phyloP scores from a whole-genome alignment of 371 early-diverging fungal genomes.

The Sanchytrium tribonematis region DNA sequence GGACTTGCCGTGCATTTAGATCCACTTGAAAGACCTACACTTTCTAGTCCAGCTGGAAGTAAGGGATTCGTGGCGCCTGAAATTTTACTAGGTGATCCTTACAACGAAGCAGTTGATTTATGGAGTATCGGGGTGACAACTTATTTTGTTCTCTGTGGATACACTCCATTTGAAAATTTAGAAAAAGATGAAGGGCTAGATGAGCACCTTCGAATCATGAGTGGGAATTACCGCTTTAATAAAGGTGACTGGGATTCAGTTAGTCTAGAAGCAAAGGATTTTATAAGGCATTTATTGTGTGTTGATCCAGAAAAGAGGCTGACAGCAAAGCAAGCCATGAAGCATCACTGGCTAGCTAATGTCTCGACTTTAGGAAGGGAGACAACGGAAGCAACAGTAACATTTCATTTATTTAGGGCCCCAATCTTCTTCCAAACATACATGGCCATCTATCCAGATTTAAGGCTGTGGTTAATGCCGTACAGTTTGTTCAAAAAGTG shows the following conservation, averaged over 20 bases:
- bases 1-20: not conserved
- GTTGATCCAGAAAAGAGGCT: constrained; percentile 5
- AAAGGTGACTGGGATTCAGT: not conserved
- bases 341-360: constrained; percentile 18
- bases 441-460: not conserved
- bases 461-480: not conserved
- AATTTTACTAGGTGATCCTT: constrained; percentile 1
- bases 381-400: not conserved
- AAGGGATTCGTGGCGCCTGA: not conserved
- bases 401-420: not conserved
- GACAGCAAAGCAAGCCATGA: constrained; percentile 2
- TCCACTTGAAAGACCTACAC: not conserved
- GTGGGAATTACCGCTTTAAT: not conserved
- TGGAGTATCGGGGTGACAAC: constrained; percentile 8
- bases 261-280: not conserved
- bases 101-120: constrained; percentile 5
- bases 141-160: constrained; percentile 8
- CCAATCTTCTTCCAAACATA: not conserved
- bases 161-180: constrained; percentile 4
- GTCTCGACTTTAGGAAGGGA: not conserved
- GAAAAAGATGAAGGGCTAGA: constrained; percentile 8
- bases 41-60: not conserved
- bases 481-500: not conserved
- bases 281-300: not conserved
- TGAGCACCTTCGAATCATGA: not conserved